These are phyloP conservation scores for Salix brachista DNA, from an alignment of 345 rosid genomes.

Conservation along the genomic window DNA sequence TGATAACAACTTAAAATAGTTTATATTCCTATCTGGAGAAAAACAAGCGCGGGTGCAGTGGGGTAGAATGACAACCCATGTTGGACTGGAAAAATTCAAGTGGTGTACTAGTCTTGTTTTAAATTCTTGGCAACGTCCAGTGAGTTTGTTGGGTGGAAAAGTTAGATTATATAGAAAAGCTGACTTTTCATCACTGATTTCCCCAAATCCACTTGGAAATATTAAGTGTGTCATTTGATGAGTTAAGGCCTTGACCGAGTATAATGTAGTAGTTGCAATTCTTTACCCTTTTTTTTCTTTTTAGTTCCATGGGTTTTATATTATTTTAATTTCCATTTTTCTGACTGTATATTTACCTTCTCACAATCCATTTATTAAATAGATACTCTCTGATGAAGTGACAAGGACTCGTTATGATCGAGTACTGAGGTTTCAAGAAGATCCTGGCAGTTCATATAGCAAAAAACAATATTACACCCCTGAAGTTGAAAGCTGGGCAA, in stretches of 20 bases:
- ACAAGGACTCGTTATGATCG: conserved; percentile 62
- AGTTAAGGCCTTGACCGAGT: neutral
- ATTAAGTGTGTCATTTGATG: neutral
- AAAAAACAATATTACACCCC: conserved; percentile 28
- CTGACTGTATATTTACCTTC: neutral
- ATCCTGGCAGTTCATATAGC: conserved; percentile 31
- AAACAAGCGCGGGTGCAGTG: neutral
- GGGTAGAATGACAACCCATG: neutral
- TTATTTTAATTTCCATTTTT: no score
- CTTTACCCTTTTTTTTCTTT: no score
- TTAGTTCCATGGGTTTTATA: no score
- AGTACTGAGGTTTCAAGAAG: conserved; percentile 42
- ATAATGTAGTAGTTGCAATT: neutral
- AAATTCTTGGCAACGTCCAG: no score
- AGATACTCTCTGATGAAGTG: conserved; percentile 74
- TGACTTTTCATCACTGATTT: neutral
- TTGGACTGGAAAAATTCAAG: neutral
- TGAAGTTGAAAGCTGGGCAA: conserved; percentile 48
- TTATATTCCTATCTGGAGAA: neutral
- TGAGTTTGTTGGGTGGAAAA: neutral
- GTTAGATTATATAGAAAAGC: neutral
- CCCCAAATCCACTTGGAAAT: neutral
- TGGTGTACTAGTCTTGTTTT: neutral
- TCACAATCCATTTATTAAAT: conserved; percentile 10
- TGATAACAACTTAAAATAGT: neutral